These are phyloP conservation scores for Boletus tylopilopsis DNA, from an alignment of 768 basidiomycete species.

Conservation along the genomic window DNA sequence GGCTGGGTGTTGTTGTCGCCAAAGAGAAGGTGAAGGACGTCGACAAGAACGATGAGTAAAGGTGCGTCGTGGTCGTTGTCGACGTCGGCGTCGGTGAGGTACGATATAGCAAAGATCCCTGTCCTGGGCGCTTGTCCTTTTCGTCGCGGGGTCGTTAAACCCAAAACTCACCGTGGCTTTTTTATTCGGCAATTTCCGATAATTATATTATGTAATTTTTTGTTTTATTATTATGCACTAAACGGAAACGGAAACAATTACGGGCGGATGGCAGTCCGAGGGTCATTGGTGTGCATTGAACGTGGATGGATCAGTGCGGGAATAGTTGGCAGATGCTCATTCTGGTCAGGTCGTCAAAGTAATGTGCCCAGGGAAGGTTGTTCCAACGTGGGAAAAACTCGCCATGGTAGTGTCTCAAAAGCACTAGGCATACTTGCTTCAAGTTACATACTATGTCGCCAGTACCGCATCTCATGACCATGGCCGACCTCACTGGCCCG, in stretches of 20 bases:
- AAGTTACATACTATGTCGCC: slow-evolving; percentile 27
- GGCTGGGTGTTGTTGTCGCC: slow-evolving; percentile 3
- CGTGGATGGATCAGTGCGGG: no score
- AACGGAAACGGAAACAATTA: no score
- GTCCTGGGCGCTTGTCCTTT: slow-evolving; percentile 7
- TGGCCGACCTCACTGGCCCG: slow-evolving; percentile 78
- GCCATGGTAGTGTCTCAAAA: no score
- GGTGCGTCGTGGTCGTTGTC: slow-evolving; percentile 2
- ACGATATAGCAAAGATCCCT: slow-evolving; percentile 1
- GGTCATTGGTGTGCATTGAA: no score
- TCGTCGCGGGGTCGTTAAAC: slow-evolving; percentile 1
- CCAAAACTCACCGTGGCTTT: no score
- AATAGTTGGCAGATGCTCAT: no score
- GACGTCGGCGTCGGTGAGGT: slow-evolving; percentile 8
- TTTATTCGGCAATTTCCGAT: slow-evolving; percentile 10
- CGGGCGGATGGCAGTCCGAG: no score
- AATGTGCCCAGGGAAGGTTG: no score
- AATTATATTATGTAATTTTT: background rate
- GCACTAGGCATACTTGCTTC: no score
- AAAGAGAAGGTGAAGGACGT: background rate
- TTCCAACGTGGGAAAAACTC: no score
- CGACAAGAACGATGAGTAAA: background rate
- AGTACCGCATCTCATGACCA: slow-evolving; percentile 75
- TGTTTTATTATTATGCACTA: no score
- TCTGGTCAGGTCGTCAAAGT: no score